Evolutionary conservation across 805 yeast species (phyloP), one percentile per base, ranked within the genome.

Genomic region (Metschnikowia orientalis): DNA sequence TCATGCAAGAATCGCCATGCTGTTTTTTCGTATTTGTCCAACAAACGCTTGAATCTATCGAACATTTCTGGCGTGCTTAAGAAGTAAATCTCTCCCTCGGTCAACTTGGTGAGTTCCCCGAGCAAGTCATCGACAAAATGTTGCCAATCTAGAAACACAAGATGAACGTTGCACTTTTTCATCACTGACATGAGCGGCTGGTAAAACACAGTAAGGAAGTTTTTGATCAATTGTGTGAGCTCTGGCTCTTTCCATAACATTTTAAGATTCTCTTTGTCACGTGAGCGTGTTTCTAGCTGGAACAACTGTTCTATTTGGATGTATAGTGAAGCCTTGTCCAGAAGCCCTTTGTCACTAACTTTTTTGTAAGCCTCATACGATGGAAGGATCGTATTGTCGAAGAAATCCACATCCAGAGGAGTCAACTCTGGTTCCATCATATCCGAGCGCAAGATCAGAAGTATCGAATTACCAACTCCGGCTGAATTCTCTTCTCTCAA

Each of bases 241-340:
- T 83, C 85, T 0, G 90, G 87, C 47, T 89, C 95, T 28, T 76
- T 77, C 95, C 95, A 86, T 26, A 89, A 53, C 50, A 80, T 79
- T 47, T 78, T 79, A 65, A 89, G 58, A 26, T 81, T 61, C 35
- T 77, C 75, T 53, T 86, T 88, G 51, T 90, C 98, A 22, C 77
- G 73, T 37, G 75, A 79, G 21, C 92, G 71, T 1, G 84, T 63
- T 42, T 71, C 71, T 11, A 82, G 57, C 39, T 73, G 79, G 57
- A 82, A 74, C 34, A 81, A 68, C 35, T 80, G 79, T 38, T 75
- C 77, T 9, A 83, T 51, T 40, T 70, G 67, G 6, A 76, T 59
- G 47, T 72, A 82, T 24, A 72, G 48, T 13, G 64, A 63, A 2
- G 56, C 35, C 3, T 35, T 34, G 5, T 35, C 42, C 6, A 42